A percentile compares a stretch with the other conserved stretches of the same genome.
phyloP scores from a whole-genome alignment of 495 filamentous ascomycete genomes.

The Neurospora sublineolata region DNA sequence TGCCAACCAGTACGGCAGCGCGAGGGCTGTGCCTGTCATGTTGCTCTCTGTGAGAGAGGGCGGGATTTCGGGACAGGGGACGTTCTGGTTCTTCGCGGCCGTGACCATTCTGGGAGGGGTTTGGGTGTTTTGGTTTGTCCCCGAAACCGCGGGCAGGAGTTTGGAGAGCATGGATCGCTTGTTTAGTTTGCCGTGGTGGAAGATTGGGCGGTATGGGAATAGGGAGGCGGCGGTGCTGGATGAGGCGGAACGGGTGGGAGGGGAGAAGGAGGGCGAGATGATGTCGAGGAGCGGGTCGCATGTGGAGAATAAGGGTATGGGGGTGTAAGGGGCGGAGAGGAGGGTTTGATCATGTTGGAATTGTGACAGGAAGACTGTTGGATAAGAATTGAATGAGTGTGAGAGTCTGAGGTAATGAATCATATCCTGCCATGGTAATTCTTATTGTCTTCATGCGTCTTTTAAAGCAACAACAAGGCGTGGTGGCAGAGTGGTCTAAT shows the following conservation, averaged over 20 bases:
- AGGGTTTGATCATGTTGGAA: neutral
- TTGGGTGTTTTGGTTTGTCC: constrained; percentile 49
- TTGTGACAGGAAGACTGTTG: neutral
- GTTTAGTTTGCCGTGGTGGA: constrained; percentile 56
- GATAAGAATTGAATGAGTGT: neutral
- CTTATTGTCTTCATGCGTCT: neutral
- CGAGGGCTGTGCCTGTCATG: constrained; percentile 48
- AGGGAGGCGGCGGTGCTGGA: constrained; percentile 42
- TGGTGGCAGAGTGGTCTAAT: neutral
- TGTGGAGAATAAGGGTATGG: neutral
- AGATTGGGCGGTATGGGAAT: constrained; percentile 51
- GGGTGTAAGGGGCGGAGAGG: neutral
- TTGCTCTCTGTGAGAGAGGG: constrained; percentile 30
- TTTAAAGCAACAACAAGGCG: neutral
- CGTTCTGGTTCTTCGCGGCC: constrained; percentile 56
- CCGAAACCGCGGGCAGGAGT: constrained; percentile 54
- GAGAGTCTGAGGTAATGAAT: neutral
- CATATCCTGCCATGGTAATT: neutral
- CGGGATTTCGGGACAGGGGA: constrained; percentile 39
- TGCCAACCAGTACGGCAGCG: constrained; percentile 62
- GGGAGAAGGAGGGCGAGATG: constrained; percentile 9
- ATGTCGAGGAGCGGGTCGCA: constrained; percentile 1
- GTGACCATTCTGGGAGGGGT: constrained; percentile 46
- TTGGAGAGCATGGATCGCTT: constrained; percentile 57
- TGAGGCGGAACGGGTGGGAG: constrained; percentile 17